Evolutionary conservation across 2,329 filamentous ascomycete species (phyloP), one percentile per base, ranked within the genome.

Genomic region (Lachnellula arida): DNA sequence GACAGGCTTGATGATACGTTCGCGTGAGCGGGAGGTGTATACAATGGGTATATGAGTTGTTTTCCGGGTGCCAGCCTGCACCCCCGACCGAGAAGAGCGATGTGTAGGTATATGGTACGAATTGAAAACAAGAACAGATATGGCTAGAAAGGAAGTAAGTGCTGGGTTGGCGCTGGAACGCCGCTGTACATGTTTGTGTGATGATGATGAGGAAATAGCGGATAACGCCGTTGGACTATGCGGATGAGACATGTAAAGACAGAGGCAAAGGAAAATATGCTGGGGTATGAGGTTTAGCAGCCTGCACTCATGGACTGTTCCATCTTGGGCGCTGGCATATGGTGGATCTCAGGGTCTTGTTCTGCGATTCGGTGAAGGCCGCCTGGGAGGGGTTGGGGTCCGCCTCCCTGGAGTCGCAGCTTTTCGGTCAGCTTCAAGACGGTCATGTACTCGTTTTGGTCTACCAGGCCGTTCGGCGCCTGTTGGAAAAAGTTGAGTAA

Each of bases 391-490:
- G 64, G 56, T 4, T 32, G 28, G 28, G 28, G 28, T 32, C 28
- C 28, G 9, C 56, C 59, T 23, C 53, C 58, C 39, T 64, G 81
- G 47, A 95, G 76, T 58, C 89, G 85, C 32, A 96, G 78, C 72
- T 93, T 95, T 71, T 96, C 88, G 70, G 92, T 93, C 61, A 97
- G 75, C 69, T 91, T 90, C 17, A 90, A 79, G 48, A 97, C 85
- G 3, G 85, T 83, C 61, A 89, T 72, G 69, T 87, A 92, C 60
- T 97, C 92, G 65, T 82, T 81, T 47, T 90, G 82, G 67, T 94
- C 89, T 15, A 89, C 82, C 34, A 91, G 81, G 1, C 85, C 86
- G 22, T 72, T 76, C 0, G 78, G 74, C 12, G 85, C 83, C 63
- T 88, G 82, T 58, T 85, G 85, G 70, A 97, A 88, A 68, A 93